A percentile compares a stretch with the other conserved stretches of the same genome.
Evolutionary conservation across 73 alveolate species (phyloP).

Genomic region (Uronychia binucleata): DNA sequence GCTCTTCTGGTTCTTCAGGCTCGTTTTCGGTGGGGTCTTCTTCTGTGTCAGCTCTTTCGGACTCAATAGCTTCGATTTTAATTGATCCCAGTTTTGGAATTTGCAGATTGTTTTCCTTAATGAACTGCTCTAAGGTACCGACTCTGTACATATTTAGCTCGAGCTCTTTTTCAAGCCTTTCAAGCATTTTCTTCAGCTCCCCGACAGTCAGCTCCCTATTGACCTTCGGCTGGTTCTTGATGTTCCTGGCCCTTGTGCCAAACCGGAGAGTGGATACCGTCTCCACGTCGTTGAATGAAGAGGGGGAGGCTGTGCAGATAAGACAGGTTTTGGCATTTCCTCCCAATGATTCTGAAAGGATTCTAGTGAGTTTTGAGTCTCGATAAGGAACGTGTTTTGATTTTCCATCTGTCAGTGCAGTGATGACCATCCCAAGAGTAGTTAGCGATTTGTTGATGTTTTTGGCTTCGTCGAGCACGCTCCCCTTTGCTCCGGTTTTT

Average conservation of each 20-base stretch:
- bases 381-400: slow-evolving; percentile 75
- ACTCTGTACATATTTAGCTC: slow-evolving; percentile 23
- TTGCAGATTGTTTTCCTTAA: slow-evolving; percentile 28
- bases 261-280: slow-evolving; percentile 76
- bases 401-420: slow-evolving; percentile 80
- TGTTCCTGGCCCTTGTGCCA: slow-evolving; percentile 84
- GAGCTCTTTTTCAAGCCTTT: slow-evolving; percentile 44
- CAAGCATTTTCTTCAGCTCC: slow-evolving; percentile 60
- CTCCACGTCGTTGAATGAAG: slow-evolving; percentile 75
- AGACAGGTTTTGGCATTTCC: slow-evolving; percentile 88
- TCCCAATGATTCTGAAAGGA: slow-evolving; percentile 86
- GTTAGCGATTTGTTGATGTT: slow-evolving; percentile 74
- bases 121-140: slow-evolving; percentile 18
- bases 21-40: background rate
- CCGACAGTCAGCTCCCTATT: slow-evolving; percentile 83
- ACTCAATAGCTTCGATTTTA: background rate
- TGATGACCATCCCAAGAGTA: slow-evolving; percentile 75
- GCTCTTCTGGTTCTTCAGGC: background rate
- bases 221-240: slow-evolving; percentile 82
- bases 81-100: slow-evolving; percentile 45
- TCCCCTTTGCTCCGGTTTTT: slow-evolving; percentile 86
- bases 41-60: background rate
- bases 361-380: slow-evolving; percentile 83
- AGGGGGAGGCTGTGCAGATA: slow-evolving; percentile 80
- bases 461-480: slow-evolving; percentile 80